Conservation (phyloP, 441 rosid species). For the Isatis lusitanica region DNA sequence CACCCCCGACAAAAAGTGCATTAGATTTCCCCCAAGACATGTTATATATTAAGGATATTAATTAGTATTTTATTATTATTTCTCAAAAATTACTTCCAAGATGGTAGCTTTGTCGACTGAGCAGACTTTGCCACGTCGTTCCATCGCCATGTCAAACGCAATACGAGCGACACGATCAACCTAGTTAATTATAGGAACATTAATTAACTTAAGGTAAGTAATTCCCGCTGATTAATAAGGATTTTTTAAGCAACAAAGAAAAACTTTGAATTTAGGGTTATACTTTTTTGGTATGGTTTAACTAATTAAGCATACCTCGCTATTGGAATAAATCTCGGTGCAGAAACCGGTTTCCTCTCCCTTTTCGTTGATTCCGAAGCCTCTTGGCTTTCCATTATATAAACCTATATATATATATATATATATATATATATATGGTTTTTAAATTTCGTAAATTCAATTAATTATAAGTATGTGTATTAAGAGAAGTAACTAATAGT, state of each 20-base stretch:
- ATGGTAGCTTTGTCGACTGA: neutral
- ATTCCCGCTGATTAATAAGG: neutral
- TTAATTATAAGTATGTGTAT: neutral
- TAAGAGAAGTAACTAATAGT: neutral
- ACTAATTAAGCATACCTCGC: neutral
- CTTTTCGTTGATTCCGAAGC: neutral
- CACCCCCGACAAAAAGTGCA: neutral
- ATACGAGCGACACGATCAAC: slow-evolving; percentile 3
- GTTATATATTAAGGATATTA: neutral
- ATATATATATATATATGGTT: neutral
- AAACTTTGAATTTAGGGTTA: neutral
- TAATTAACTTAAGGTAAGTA: neutral
- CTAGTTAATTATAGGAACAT: neutral
- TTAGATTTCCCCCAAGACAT: neutral
- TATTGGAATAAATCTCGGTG: slow-evolving; percentile 2
- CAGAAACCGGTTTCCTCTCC: neutral
- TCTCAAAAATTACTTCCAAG: neutral
- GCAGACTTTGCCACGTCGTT: slow-evolving; percentile 4
- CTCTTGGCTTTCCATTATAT: neutral
- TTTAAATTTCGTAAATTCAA: neutral
- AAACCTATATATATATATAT: neutral
- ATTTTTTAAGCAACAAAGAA: neutral
- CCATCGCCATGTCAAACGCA: neutral
- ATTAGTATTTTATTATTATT: too few relatives aligned
- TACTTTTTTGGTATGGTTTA: neutral